phyloP scores from a whole-genome alignment of 768 basidiomycete genomes.

The Lactarius pseudohatsudake region DNA sequence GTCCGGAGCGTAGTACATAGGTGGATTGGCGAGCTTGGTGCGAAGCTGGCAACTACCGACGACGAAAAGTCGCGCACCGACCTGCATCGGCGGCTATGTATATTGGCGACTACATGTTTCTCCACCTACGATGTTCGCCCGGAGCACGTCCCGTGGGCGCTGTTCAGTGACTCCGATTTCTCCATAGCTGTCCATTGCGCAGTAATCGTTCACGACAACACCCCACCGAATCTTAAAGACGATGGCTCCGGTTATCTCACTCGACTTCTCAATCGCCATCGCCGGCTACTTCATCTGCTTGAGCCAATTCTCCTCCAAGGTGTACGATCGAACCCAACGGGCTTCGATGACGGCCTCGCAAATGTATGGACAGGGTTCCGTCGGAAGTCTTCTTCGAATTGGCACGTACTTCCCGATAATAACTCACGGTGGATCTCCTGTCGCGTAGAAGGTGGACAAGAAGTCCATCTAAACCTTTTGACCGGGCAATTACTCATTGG shows the following conservation, averaged over 20 bases:
- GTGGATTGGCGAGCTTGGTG: conserved; percentile 10
- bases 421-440: conserved; percentile 20
- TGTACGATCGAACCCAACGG: not conserved
- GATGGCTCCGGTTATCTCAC: not conserved
- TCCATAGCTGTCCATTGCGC: conserved; percentile 18
- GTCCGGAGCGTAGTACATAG: conserved; percentile 1
- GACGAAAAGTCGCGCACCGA: not conserved
- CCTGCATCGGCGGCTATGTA: conserved; percentile 6
- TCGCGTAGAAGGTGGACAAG: not conserved
- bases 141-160: not conserved
- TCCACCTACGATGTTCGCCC: conserved; percentile 11
- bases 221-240: not conserved
- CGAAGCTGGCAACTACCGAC: not conserved
- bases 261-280: conserved; percentile 7
- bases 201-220: conserved; percentile 12
- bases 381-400: conserved; percentile 4
- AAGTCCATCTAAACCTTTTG: conserved; percentile 8
- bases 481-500: conserved; percentile 7
- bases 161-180: not conserved
- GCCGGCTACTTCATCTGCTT: conserved; percentile 2
- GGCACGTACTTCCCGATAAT: conserved; percentile 4
- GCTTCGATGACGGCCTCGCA: conserved; percentile 1
- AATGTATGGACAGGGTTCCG: conserved; percentile 7
- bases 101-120: conserved; percentile 14
- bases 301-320: not conserved